Base-by-base conservation (phyloP, 306 rosid species). In the Citrullus amarus region DNA sequence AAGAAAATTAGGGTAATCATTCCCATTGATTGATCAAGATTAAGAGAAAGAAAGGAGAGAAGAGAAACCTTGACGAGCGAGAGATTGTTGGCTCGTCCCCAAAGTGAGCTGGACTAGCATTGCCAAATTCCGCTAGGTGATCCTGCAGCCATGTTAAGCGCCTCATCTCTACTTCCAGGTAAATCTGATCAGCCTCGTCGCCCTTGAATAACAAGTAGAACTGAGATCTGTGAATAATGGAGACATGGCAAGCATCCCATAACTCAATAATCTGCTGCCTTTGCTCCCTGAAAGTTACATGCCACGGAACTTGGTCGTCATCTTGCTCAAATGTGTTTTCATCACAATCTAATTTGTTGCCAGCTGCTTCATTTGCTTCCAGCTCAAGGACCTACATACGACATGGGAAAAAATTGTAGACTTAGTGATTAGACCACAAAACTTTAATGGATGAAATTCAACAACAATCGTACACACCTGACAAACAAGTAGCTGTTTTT, bases 401-500 rank as follows among this genome's bases (percentile, higher is more conserved):
- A 32, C 44, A 54, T 9, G 30, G 59, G 2, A 34, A 56, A 34
- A 17, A 67, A 61, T 81, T n/a, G 54, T 16, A 25, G 16, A 38
- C 57, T 60, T 36, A 59, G 51, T 6, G 56, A 51, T 72, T 57
- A 30, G 4, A 28, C 5, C 8, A 10, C 44, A 74, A 5, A 73
- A 30, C 0, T 30, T 74, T 4, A 4, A 30, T 13, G 15, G 48
- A 74, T 5, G 15, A n/a, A 16, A 28, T n/a, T 17, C 55, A 54
- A 76, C 54, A 44, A 39, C 16, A 72, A 58, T 10, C n/a, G 41
- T 78, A 28, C 86, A 89, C 99, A 93, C 99, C 97, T 96, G 99
- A 84, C 99, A 93, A 81, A 96, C 99, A 61, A 96, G 98, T 79
- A 96, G 84, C 86, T 96, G 98, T 84, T 96, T 96, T 81, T 96